A percentile compares a stretch with the other conserved stretches of the same genome.
Conservation (phyloP, 2,329 filamentous ascomycete genomes). For the Aquanectria penicillioides region DNA sequence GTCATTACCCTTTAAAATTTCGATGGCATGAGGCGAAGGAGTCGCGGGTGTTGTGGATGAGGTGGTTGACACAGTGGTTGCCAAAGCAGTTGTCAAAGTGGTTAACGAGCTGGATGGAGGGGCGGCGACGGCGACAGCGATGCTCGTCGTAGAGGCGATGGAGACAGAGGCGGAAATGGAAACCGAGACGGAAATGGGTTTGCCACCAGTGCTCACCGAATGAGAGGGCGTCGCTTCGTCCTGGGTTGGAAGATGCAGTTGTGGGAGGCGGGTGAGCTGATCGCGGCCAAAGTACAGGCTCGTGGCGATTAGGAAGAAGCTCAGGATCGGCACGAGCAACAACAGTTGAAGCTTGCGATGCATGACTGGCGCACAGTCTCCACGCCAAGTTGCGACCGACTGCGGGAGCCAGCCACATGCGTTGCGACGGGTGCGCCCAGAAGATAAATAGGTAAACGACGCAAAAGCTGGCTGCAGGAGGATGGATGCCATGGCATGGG, state of each 20-base stretch:
- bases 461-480: no score
- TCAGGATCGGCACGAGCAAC: slow-evolving; percentile 26
- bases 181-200: no score
- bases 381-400: neutral
- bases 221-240: neutral
- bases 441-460: neutral
- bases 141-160: neutral
- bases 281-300: slow-evolving; percentile 32
- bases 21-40: neutral
- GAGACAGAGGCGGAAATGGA: neutral
- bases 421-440: neutral
- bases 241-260: slow-evolving; percentile 9
- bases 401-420: neutral
- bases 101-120: no score
- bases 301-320: slow-evolving; percentile 27
- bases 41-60: neutral
- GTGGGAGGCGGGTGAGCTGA: slow-evolving; percentile 21
- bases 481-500: no score
- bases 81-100: neutral
- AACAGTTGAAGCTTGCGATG: slow-evolving; percentile 23
- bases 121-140: neutral
- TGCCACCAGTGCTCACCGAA: no score
- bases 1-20: slow-evolving; percentile 27
- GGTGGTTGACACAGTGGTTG: neutral
- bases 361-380: slow-evolving; percentile 21